phyloP scores from a whole-genome alignment of 1,284 basidiomycete species.

The Cystobasidium sp. region DNA sequence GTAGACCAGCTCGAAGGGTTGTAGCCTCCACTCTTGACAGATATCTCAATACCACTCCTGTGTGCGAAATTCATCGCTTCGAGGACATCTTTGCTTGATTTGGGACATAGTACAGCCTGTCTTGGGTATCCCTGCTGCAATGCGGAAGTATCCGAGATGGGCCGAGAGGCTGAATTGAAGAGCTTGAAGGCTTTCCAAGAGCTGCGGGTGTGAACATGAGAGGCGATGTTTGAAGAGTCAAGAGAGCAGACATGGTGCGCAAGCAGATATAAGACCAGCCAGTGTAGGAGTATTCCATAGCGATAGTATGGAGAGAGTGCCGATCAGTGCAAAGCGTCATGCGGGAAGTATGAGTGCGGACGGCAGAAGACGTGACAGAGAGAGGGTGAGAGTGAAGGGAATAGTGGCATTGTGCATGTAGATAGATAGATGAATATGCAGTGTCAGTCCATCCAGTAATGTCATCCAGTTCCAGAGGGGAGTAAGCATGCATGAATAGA shows the following conservation, averaged over 20 bases:
- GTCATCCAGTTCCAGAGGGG: no score
- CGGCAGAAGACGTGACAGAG: background rate
- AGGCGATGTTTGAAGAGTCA: background rate
- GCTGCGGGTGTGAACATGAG: no score
- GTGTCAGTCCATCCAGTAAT: background rate
- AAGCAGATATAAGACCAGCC: no score
- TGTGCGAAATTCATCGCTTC: conserved; percentile 27
- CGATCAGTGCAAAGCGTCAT: background rate
- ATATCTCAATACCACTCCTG: conserved; percentile 16
- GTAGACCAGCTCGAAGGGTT: conserved; percentile 40
- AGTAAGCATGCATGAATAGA: no score
- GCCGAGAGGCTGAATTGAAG: conserved; percentile 34
- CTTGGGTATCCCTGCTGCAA: background rate
- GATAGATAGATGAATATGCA: background rate
- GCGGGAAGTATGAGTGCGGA: background rate
- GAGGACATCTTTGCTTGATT: conserved; percentile 19
- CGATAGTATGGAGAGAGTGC: background rate
- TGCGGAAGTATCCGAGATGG: conserved; percentile 1
- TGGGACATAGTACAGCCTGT: conserved; percentile 23
- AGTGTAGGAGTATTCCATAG: no score
- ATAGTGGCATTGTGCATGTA: background rate
- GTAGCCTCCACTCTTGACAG: conserved; percentile 42
- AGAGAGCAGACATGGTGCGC: background rate
- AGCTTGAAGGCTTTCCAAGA: conserved; percentile 24
- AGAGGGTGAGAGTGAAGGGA: conserved; percentile 3